Conservation (phyloP, 2,329 filamentous ascomycete genomes). For the Colletotrichum destructivum region DNA sequence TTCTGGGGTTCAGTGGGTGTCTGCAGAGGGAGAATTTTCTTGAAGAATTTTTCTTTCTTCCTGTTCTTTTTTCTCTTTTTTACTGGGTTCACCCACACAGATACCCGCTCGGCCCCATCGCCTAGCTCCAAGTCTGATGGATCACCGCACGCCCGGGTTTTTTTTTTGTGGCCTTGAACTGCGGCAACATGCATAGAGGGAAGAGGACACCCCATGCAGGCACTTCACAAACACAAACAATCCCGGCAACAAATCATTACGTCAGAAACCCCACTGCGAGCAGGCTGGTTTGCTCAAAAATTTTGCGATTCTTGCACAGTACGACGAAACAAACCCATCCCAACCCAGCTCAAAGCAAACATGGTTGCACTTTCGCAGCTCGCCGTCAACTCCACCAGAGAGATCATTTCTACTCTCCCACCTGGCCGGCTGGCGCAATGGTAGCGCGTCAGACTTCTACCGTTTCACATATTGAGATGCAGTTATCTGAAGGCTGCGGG, state of each 20-base stretch:
- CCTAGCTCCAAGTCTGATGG: slow-evolving; percentile 11
- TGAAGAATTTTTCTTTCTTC: slow-evolving; percentile 14
- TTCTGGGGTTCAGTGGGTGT: neutral
- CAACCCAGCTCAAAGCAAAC: neutral
- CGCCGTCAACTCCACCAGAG: neutral
- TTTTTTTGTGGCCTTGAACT: neutral
- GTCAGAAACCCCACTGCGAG: slow-evolving; percentile 5
- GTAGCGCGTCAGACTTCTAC: slow-evolving; percentile 42
- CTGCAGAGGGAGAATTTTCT: slow-evolving; percentile 1
- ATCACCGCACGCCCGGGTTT: neutral
- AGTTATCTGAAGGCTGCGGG: slow-evolving; percentile 39
- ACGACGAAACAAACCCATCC: neutral
- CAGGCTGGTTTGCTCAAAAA: neutral
- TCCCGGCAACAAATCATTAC: slow-evolving; percentile 18
- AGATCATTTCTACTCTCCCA: neutral
- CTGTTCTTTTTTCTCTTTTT: neutral
- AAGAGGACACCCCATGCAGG: neutral
- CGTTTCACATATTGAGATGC: neutral
- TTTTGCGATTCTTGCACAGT: neutral
- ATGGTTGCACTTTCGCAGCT: fast-evolving
- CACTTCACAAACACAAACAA: slow-evolving; percentile 3
- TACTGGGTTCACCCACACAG: slow-evolving; percentile 3
- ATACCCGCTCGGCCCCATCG: slow-evolving; percentile 14
- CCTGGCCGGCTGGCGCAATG: slow-evolving; percentile 41
- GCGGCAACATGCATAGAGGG: neutral